Base-by-base conservation (phyloP, 2,329 filamentous ascomycete species). In the Davidsoniella australis region DNA sequence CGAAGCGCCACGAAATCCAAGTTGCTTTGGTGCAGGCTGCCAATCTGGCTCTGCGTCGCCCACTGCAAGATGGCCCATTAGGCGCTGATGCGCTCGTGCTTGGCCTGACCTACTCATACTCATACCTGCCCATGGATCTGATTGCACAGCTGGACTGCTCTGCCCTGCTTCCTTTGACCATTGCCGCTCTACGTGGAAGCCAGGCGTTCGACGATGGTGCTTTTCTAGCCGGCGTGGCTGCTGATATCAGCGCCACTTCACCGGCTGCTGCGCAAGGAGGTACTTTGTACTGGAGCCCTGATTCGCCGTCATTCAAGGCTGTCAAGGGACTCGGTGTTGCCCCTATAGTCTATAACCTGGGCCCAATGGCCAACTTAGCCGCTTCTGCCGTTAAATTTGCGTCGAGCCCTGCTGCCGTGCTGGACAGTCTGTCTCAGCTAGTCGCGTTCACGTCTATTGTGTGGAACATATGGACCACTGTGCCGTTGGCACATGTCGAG, bases 171-270 rank as follows among this genome's bases (percentile, higher is more conserved):
- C 84, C 85, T 0, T 68, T 84, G 0, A 66, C 83, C 37, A 68
- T 85, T 33, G 75, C 76, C 48, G 75, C 81, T 1, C 73, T 85
- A 8, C 79, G 80, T 5, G 80, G 80, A 40, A 70, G 69, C 0
- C 81, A 88, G 58, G 86, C 86, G 1, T 78, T 93, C 46, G 75
- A 81, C 55, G 77, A 80, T 16, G 85, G 80, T 0, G 79, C 83
- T 55, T 89, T 94, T 55, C 67, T 95, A 2, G 73, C 72, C 1
- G 71, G 72, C 0, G 74, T 93, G 53, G 57, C 60, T 14, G 58
- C 54, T 6, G 57, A 56, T 26, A 54, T 61, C 8, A 16, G 38
- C 24, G 36, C 38, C n/a, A 40, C 53, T 14, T 46, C 47, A 20
- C 29, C 47, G n/a, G 10, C 18, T 17, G 38, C 45, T 41, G 20